Evolutionary conservation across 139 green algal genomes (phyloP).

Genomic region (Chlorella sorokiniana): DNA sequence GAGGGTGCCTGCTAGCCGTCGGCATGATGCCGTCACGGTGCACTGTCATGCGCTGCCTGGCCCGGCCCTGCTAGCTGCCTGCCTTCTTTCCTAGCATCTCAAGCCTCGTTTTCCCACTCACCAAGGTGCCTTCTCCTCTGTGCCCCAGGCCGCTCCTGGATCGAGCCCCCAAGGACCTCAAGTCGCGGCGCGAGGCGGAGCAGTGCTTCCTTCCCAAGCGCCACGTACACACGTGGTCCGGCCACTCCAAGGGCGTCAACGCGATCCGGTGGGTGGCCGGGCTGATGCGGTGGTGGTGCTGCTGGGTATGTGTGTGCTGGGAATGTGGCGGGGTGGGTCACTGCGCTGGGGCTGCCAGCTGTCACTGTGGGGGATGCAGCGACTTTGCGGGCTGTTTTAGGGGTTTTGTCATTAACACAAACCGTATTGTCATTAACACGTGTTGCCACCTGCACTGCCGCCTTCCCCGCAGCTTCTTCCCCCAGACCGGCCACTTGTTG

Average conservation of each 20-base stretch:
- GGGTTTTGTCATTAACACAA: neutral
- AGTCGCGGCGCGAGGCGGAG: slow-evolving; percentile 54
- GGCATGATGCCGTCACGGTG: too few species aligned
- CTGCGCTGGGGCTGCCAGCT: too few species aligned
- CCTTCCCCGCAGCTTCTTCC: slow-evolving; percentile 80
- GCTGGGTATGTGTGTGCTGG: neutral
- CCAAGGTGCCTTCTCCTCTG: neutral
- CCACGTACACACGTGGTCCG: slow-evolving; percentile 90
- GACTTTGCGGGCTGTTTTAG: neutral
- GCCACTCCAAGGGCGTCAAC: slow-evolving; percentile 94
- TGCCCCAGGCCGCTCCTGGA: slow-evolving; percentile 64
- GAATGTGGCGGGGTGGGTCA: neutral
- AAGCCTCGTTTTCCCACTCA: neutral
- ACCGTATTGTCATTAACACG: too few species aligned
- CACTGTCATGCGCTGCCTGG: too few species aligned
- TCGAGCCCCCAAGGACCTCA: slow-evolving; percentile 70
- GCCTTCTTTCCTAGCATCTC: neutral
- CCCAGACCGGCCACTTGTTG: slow-evolving; percentile 89
- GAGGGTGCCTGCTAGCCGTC: too few species aligned
- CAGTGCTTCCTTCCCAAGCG: slow-evolving; percentile 92
- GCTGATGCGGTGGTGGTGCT: neutral
- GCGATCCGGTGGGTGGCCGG: slow-evolving; percentile 63
- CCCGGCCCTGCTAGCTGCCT: too few species aligned
- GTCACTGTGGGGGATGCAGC: neutral
- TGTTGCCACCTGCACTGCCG: neutral